Evolutionary conservation across 129 eudicot genomes (phyloP), one percentile per base, ranked within the genome.

Genomic region (Flaveria ramosissima): DNA sequence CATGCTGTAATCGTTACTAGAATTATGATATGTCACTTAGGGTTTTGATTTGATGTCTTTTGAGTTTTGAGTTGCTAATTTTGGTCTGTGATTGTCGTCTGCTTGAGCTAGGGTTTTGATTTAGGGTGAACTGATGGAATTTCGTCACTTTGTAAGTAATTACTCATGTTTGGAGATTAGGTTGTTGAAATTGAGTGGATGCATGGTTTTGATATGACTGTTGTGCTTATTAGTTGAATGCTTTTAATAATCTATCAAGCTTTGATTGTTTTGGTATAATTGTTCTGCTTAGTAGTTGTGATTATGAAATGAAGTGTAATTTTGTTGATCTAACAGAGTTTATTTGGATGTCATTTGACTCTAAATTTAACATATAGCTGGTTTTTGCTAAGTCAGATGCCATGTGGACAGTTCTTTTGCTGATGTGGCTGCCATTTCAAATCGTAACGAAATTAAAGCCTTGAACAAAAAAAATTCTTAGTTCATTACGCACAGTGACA

Each of bases 31-130:
- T 62, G 4, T 62, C 4, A 62, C 11, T 62, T 62, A 62, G 68
- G 45, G 20, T 30, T 62, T 9, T 15, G 42, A 61, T 61, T 27
- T 24, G 19, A 61, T 61, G 68, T 13, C 9, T 14, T 61, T 61
- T 61, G 42, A 61, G 41, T 14, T 61, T 61, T 61, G 42, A 61
- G 41, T 5, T 27, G 8, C 68, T 27, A 14, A 15, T 62, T 4
- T 27, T 27, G 68, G 13, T 62, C 43, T 59, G 65, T 3, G 67
- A 24, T 64, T 48, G 16, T 64, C 46, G 16, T 64, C 48, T 24
- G 67, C 17, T 61, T 23, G 39, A 60, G 12, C 17, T 32, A 64
- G 70, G 50, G 71, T 36, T 39, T n/a, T 17, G 50, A 64, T 64
- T 61, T 61, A 9, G 68, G 32, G 6, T 11, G 15, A 57, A 20